Conservation (phyloP, 345 rosid species). For the Linum lewisii region DNA sequence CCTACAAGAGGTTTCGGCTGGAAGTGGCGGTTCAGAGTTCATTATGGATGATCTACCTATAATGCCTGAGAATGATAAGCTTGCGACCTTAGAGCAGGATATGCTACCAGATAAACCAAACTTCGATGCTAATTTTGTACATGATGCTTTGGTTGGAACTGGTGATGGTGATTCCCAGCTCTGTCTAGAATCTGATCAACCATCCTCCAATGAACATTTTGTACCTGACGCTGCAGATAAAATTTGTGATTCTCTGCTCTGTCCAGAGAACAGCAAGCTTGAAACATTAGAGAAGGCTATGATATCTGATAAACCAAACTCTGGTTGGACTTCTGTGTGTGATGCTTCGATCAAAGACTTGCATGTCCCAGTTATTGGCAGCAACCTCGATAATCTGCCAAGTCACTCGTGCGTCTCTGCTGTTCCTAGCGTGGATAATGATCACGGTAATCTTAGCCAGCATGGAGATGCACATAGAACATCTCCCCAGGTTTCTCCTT, state of each 20-base stretch:
- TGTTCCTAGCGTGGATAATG: constrained; percentile 19
- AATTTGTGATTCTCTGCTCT: constrained; percentile 17
- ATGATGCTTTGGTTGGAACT: constrained; percentile 7
- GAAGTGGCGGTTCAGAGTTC: neutral
- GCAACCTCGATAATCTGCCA: constrained; percentile 16
- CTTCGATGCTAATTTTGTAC: constrained; percentile 18
- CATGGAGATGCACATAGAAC: constrained; percentile 16
- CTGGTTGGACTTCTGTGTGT: too few relatives aligned
- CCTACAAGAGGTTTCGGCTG: neutral
- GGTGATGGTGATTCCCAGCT: too few relatives aligned
- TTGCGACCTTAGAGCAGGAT: neutral
- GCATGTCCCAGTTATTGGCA: constrained; percentile 19
- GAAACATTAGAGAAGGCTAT: constrained; percentile 18
- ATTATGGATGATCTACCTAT: neutral
- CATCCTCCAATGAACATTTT: too few relatives aligned
- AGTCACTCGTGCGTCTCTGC: constrained; percentile 16
- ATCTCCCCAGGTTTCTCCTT: constrained; percentile 13
- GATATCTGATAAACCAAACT: constrained; percentile 13
- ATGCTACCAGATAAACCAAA: constrained; percentile 22
- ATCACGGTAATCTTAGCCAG: constrained; percentile 17
- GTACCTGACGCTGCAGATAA: constrained; percentile 10
- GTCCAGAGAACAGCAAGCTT: constrained; percentile 20
- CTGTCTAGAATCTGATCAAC: too few relatives aligned
- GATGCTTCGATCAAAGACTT: constrained; percentile 4
- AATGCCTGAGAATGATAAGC: neutral